Conservation (phyloP, 2,329 filamentous ascomycete species). For the Hypoxylon sp. region DNA sequence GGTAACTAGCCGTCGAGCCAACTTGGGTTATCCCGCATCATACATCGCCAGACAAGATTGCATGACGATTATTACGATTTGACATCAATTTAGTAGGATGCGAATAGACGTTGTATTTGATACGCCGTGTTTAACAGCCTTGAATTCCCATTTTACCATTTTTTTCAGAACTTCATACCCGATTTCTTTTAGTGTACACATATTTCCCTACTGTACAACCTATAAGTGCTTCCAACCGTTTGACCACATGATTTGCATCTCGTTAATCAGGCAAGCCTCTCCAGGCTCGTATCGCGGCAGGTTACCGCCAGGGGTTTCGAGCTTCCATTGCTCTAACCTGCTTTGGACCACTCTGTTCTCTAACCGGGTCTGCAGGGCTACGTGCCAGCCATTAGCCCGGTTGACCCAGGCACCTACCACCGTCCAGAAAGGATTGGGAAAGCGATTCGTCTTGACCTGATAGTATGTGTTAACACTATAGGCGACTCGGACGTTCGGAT, state of each 20-base stretch:
- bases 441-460: constrained; percentile 48
- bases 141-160: too few relatives aligned
- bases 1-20: too few relatives aligned
- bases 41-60: too few relatives aligned
- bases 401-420: constrained; percentile 52
- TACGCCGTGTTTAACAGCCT: too few relatives aligned
- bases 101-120: too few relatives aligned
- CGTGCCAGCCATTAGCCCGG: constrained; percentile 44
- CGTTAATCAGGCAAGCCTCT: constrained; percentile 62
- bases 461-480: constrained; percentile 56
- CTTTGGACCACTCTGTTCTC: constrained; percentile 50
- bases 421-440: constrained; percentile 55
- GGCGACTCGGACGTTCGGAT: constrained; percentile 62
- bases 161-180: too few relatives aligned
- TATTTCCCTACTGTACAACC: too few relatives aligned
- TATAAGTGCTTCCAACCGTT: constrained; percentile 68
- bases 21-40: too few relatives aligned
- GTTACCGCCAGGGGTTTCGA: constrained; percentile 46
- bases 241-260: constrained; percentile 66
- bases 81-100: too few relatives aligned
- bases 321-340: constrained; percentile 54
- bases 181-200: constrained; percentile 18
- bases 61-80: too few relatives aligned
- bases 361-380: constrained; percentile 49
- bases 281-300: constrained; percentile 52